Base-by-base conservation (phyloP, 2,329 filamentous ascomycete genomes). In the Alternaria dauci region DNA sequence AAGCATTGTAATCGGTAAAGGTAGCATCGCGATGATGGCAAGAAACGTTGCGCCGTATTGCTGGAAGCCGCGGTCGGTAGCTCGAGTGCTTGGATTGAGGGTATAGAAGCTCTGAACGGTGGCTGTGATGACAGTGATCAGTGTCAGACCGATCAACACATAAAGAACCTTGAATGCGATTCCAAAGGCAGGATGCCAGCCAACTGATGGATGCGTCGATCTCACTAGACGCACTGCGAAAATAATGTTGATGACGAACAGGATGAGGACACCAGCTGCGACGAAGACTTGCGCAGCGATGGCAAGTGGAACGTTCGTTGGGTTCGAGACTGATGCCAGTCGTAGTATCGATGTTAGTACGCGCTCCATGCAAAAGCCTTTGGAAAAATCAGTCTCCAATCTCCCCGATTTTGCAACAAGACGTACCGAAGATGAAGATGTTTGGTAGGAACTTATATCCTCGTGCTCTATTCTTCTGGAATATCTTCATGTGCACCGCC, bases 201-300 rank as follows among this genome's bases (percentile, higher is more conserved):
- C 92, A 32, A 92, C 74, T 2, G 76, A 73, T 0, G 92, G 91
- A 71, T 94, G 91, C 46, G 87, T 86, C 5, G 90, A 90, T 55
- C 93, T 86, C 18, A 95, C 78, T 26, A 96, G 84, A 46, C 93
- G 88, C 78, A 93, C 91, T 0, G 89, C 80, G 73, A 94, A 91
- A 71, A 95, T 80, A 42, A 96, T 79, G 79, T 96, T 95, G 78
- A 93, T 81, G 70, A 94, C 80, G 77, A 91, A 94, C 26, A 96
- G 81, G 8, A 96, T 78, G 34, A 96, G 75, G 16, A 93, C 88
- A 42, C 92, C 92, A 0, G 90, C 89, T 44, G 88, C 87, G 58
- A 92, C 86, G 69, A 95, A 88, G 71, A 95, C 86, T 65, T 83
- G 83, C 4, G 91, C 87, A 0, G 86, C 85, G 50, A 88, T 85